Evolutionary conservation across 176 grass and related monocot genomes (phyloP), one percentile per base, ranked within the genome.

Genomic region (Avena sativa): DNA sequence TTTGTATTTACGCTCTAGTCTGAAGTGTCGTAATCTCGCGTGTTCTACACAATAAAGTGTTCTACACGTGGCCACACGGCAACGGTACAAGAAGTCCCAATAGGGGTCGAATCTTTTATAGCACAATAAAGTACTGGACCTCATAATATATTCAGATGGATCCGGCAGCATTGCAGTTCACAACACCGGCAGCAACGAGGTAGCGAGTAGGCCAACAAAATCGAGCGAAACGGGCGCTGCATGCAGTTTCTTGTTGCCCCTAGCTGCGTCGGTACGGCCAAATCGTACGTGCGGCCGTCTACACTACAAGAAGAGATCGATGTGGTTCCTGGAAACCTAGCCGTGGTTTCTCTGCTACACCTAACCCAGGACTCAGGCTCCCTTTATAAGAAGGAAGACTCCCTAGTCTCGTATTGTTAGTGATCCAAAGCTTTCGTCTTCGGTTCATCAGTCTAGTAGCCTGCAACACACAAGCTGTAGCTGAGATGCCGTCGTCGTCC

Each of bases 171-270:
- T 81, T 46, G 76, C 81, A 87, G 73, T 90, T 87, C 5, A 21
- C 84, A 71, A 81, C 65, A 48, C 76, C 81, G 81, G 86, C 69
- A 56, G 20, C 58, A 76, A 55, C 89, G 52, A 88, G 82, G 90
- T 32, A 3, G 15, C 52, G 36, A n/a, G 58, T 20, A 72, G 43
- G 11, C 61, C 9, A 85, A 91, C 86, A 91, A 86, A 48, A 48
- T 48, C 34, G 8, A 16, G 28, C 64, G 32, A 86, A 21, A 69
- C 12, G 71, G 5, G 53, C 81, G 73, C 73, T 76, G 73, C 73
- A 30, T 16, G 72, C 71, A 21, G 43, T 80, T 74, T 87, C 89
- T 81, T 88, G 86, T 85, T 82, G 76, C 17, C 85, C 78, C 82
- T 81, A 81, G 61, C 61, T n/a, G 71, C 47, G 21, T 72, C 36